A percentile compares a stretch with the other conserved stretches of the same genome.
Conservation (phyloP, 2,329 filamentous ascomycete species). For the Anisogramma anomala region DNA sequence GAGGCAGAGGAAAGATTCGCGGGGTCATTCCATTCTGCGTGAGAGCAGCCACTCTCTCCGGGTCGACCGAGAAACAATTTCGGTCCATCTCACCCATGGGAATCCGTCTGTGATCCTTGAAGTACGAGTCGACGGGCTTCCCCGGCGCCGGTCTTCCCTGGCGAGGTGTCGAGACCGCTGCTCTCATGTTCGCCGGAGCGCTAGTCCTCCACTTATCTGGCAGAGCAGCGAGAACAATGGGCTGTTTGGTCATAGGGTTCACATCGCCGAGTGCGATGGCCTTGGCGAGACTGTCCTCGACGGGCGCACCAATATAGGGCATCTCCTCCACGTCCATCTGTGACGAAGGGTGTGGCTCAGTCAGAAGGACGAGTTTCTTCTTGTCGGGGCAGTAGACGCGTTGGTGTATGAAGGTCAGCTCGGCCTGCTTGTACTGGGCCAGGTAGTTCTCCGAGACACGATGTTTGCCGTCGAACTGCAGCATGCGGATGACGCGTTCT, state of each 20-base stretch:
- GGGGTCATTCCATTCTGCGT: conserved; percentile 39
- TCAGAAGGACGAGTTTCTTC: conserved; percentile 64
- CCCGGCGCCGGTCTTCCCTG: conserved; percentile 20
- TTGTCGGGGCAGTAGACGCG: conserved; percentile 78
- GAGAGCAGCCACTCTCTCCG: conserved; percentile 34
- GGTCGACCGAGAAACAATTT: conserved; percentile 47
- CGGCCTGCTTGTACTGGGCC: conserved; percentile 70
- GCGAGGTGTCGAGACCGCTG: conserved; percentile 15
- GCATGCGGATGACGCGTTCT: conserved; percentile 67
- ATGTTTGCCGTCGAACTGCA: conserved; percentile 82
- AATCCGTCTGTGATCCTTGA: conserved; percentile 38
- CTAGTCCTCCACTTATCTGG: conserved; percentile 31
- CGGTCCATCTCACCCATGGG: conserved; percentile 52
- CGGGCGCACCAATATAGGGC: conserved; percentile 66
- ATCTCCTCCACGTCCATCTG: conserved; percentile 53
- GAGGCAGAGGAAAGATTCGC: conserved; percentile 46
- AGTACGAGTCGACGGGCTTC: conserved; percentile 45
- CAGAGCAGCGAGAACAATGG: conserved; percentile 33
- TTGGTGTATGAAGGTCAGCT: conserved; percentile 87
- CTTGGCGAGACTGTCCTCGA: conserved; percentile 57
- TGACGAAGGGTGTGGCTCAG: conserved; percentile 44
- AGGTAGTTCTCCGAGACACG: conserved; percentile 72
- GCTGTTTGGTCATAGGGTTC: conserved; percentile 78
- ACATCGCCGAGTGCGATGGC: conserved; percentile 72
- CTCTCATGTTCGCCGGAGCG: conserved; percentile 20